A percentile compares a stretch with the other conserved stretches of the same genome.
These are phyloP conservation scores for Diaporthe sp. DNA, from an alignment of 2,329 filamentous ascomycete species.

Conservation along the genomic window DNA sequence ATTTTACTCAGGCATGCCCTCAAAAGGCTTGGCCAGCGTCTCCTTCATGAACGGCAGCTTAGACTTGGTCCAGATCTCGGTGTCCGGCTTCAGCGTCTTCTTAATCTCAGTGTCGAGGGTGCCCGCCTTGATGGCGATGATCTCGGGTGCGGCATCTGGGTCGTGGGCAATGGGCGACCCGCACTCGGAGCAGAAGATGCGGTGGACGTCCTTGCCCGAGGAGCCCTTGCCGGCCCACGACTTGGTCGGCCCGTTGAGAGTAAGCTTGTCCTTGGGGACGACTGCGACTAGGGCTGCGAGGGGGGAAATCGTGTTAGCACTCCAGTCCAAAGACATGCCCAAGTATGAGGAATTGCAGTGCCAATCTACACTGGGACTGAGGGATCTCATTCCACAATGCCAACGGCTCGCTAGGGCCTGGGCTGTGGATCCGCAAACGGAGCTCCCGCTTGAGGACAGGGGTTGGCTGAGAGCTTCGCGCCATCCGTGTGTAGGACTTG, in stretches of 20 bases:
- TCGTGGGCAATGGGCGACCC: slow-evolving; percentile 79
- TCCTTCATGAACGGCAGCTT: slow-evolving; percentile 81
- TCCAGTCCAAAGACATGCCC: not conserved
- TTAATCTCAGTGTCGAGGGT: slow-evolving; percentile 75
- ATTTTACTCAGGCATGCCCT: slow-evolving; percentile 72
- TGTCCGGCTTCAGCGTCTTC: slow-evolving; percentile 77
- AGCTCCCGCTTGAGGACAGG: not conserved
- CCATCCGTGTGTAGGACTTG: slow-evolving; percentile 16
- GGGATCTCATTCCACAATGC: not conserved
- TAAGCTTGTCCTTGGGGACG: slow-evolving; percentile 76
- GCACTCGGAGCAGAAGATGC: slow-evolving; percentile 78
- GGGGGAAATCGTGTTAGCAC: not conserved
- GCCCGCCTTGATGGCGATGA: slow-evolving; percentile 79
- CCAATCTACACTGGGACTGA: not conserved
- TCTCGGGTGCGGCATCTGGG: slow-evolving; percentile 77
- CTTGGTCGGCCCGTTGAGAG: slow-evolving; percentile 74
- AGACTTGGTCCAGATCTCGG: slow-evolving; percentile 78
- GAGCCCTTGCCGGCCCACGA: slow-evolving; percentile 71
- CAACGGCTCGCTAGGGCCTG: not conserved
- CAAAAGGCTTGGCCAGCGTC: slow-evolving; percentile 72
- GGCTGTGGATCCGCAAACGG: not conserved
- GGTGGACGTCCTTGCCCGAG: slow-evolving; percentile 75
- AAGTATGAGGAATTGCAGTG: not conserved
- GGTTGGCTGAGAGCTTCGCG: slow-evolving; percentile 29
- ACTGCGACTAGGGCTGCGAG: slow-evolving; percentile 73